phyloP scores from a whole-genome alignment of 164 flowering plant genomes.

The Magnolia changhungtana region DNA sequence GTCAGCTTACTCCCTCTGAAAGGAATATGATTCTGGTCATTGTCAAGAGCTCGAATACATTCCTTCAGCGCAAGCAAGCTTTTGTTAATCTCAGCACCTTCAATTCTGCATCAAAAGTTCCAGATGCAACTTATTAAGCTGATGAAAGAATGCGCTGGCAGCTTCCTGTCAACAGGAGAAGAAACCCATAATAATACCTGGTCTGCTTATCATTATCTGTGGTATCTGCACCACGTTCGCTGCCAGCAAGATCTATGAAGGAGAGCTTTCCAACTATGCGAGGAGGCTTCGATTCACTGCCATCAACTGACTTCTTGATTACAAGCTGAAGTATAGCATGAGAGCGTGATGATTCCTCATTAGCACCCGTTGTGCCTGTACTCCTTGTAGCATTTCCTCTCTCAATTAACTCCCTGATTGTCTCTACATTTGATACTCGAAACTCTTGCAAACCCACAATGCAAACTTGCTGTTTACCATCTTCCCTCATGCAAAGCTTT shows the following conservation, averaged over 20 bases:
- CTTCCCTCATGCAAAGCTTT: constrained; percentile 93
- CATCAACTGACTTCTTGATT: constrained; percentile 69
- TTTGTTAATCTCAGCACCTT: constrained; percentile 93
- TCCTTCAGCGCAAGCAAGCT: constrained; percentile 89
- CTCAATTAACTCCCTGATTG: constrained; percentile 74
- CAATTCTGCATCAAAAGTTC: constrained; percentile 58
- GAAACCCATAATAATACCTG: constrained; percentile 39
- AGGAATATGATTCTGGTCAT: constrained; percentile 91
- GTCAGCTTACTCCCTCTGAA: constrained; percentile 95
- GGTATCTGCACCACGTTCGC: constrained; percentile 99
- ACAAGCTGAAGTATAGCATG: constrained; percentile 97
- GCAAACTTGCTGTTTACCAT: constrained; percentile 91
- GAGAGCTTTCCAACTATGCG: constrained; percentile 84
- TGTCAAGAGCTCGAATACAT: constrained; percentile 95
- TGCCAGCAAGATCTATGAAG: constrained; percentile 97
- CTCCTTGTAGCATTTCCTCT: constrained; percentile 86
- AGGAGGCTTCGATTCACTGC: constrained; percentile 72
- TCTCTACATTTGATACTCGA: constrained; percentile 69
- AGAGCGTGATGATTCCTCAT: constrained; percentile 96
- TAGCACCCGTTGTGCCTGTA: constrained; percentile 98
- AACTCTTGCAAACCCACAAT: constrained; percentile 92
- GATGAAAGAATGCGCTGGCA: background rate
- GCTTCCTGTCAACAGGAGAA: background rate
- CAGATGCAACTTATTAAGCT: background rate
- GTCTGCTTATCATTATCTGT: constrained; percentile 96